Base-by-base conservation (phyloP, 768 basidiomycete genomes). In the Arthromyces matolae region DNA sequence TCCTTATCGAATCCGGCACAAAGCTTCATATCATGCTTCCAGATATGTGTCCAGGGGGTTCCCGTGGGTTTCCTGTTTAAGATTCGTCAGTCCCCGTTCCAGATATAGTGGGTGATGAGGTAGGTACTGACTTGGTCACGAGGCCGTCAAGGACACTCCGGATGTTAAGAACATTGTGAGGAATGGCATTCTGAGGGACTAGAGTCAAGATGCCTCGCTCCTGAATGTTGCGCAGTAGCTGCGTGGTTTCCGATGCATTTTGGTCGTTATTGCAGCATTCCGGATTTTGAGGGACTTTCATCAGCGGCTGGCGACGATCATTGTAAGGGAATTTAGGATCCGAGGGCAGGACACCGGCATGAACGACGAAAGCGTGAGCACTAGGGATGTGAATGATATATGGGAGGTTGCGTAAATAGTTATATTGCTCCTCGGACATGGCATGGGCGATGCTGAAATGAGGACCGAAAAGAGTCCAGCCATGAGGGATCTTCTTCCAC, bases 101-200 rank as follows among this genome's bases (percentile, higher is more conserved):
- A n/a, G n/a, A n/a, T n/a, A n/a, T n/a, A n/a, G n/a, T n/a, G n/a
- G n/a, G n/a, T n/a, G n/a, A n/a, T n/a, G n/a, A n/a, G n/a, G n/a
- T 28, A 9, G n/a, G 22, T 10, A 52, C 68, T 13, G 50, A 75
- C 72, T 74, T 76, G 13, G 73, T 74, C 23, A 79, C 63, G 38
- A 69, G 61, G 20, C 71, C 68, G 33, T 77, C 63, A 9, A 68
- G 50, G 24, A 89, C 61, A 32, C 76, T 73, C 22, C 90, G 77
- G 61, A 92, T 81, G 61, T 93, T 91, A 46, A 90, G 67, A 5
- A 84, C 55, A 3, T 79, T 80, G 84, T 84, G 94, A 0, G 91
- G 86, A 52, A 85, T 76, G 14, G 56, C 69, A 65, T 95, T 97
- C 62, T 89, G 87, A 3, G 86, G 79, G 14, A 95, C 69, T 16